A percentile compares a stretch with the other conserved stretches of the same genome.
Conservation (phyloP, 768 basidiomycete genomes). For the Cubamyces sp. region DNA sequence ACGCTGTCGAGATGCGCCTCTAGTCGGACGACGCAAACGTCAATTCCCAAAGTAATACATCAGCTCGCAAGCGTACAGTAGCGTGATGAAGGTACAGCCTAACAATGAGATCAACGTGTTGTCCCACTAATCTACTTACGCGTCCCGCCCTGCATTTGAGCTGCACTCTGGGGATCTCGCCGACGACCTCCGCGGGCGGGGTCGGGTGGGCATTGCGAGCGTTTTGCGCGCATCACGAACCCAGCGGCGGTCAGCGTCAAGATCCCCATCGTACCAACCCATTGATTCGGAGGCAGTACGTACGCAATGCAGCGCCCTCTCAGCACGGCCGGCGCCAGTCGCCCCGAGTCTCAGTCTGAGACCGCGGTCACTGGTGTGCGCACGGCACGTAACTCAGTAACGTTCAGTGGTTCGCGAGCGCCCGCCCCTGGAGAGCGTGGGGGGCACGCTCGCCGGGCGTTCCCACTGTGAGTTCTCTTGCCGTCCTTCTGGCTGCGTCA, state of each 20-base stretch:
- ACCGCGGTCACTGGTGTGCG: not conserved
- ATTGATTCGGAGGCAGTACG: conserved; percentile 12
- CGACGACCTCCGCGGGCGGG: not conserved
- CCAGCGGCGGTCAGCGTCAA: conserved; percentile 19
- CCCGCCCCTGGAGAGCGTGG: conserved; percentile 5
- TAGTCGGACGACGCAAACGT: too few species aligned
- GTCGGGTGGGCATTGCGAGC: not conserved
- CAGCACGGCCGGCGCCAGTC: not conserved
- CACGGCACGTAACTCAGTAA: not conserved
- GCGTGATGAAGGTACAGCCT: too few species aligned
- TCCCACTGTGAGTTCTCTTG: conserved; percentile 8
- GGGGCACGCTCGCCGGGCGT: conserved; percentile 1
- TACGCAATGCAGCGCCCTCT: not conserved
- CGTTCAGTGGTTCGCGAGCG: conserved; percentile 3
- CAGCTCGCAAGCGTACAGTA: too few species aligned
- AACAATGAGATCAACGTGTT: too few species aligned
- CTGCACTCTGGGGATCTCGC: conserved; percentile 3
- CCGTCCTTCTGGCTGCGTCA: not conserved
- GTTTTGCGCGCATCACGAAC: conserved; percentile 13
- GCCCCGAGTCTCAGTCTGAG: too few species aligned
- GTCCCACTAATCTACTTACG: too few species aligned
- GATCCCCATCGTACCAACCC: conserved; percentile 15
- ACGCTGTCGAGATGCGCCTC: too few species aligned
- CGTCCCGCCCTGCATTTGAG: conserved; percentile 1
- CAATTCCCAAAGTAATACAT: too few species aligned